Evolutionary conservation across 495 filamentous ascomycete genomes (phyloP).

Genomic region (Usnea hakonensis): DNA sequence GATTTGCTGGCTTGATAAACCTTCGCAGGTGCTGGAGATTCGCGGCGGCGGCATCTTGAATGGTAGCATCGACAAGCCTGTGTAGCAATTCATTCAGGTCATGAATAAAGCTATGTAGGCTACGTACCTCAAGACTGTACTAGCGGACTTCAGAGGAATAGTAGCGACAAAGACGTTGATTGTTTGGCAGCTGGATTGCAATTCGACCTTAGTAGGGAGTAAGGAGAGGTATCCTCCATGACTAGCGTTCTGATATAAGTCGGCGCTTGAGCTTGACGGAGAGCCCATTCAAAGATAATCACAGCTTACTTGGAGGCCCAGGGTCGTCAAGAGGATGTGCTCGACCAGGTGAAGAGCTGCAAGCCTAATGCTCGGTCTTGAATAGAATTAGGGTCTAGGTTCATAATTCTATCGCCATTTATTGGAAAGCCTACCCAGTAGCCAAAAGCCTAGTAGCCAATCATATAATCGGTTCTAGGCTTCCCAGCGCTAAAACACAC

Average conservation of each 20-base stretch:
- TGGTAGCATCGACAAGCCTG: constrained; percentile 38
- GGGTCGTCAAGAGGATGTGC: too few species aligned
- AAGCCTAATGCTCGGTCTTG: too few species aligned
- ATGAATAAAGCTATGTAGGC: background rate
- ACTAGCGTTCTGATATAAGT: background rate
- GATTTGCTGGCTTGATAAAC: constrained; percentile 62
- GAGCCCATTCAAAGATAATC: constrained; percentile 3
- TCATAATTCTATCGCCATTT: too few species aligned
- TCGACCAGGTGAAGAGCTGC: too few species aligned
- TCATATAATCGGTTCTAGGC: too few species aligned
- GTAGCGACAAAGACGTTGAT: constrained; percentile 38
- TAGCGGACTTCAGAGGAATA: constrained; percentile 39
- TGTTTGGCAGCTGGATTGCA: constrained; percentile 9
- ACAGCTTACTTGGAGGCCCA: background rate
- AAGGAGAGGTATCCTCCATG: constrained; percentile 11
- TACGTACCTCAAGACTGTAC: constrained; percentile 41
- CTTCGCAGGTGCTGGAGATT: constrained; percentile 73
- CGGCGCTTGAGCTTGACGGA: background rate
- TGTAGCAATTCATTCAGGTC: background rate
- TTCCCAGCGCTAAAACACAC: too few species aligned
- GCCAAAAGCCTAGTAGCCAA: too few species aligned
- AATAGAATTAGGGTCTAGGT: too few species aligned
- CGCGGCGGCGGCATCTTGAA: constrained; percentile 50
- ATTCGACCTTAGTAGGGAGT: constrained; percentile 23
- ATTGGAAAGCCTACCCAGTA: too few species aligned